Percentiles rank a stretch among this genome's conserved stretches.
These are phyloP conservation scores for Penicillium glabrum DNA, from an alignment of 2,329 filamentous ascomycete genomes.

Conservation along the genomic window DNA sequence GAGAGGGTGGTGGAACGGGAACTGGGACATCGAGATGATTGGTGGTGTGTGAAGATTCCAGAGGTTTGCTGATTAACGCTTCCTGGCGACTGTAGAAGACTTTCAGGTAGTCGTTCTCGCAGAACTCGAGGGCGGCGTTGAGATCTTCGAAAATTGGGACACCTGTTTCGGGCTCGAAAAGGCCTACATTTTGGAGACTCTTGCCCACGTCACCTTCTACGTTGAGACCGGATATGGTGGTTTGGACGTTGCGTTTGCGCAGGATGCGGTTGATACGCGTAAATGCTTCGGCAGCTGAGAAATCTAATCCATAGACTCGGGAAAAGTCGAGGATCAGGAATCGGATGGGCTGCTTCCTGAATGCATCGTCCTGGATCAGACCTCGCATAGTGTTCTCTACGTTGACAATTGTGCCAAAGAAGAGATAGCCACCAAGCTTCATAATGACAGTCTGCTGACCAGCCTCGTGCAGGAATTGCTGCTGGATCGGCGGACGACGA, in stretches of 20 bases:
- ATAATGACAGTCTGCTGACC: slow-evolving; percentile 87
- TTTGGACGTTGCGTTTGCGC: slow-evolving; percentile 70
- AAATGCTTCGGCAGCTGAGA: slow-evolving; percentile 93
- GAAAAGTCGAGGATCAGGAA: slow-evolving; percentile 87
- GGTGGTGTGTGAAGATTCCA: slow-evolving; percentile 5
- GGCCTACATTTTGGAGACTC: slow-evolving; percentile 78
- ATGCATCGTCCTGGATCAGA: slow-evolving; percentile 79
- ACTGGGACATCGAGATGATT: slow-evolving; percentile 29
- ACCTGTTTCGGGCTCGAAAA: slow-evolving; percentile 70
- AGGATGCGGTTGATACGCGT: slow-evolving; percentile 86
- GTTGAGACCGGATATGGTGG: slow-evolving; percentile 81
- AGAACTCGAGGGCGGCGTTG: slow-evolving; percentile 89
- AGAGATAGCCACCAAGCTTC: slow-evolving; percentile 92
- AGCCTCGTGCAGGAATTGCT: slow-evolving; percentile 80
- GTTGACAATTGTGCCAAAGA: slow-evolving; percentile 95
- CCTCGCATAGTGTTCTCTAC: slow-evolving; percentile 85
- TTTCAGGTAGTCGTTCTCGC: slow-evolving; percentile 90
- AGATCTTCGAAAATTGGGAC: slow-evolving; percentile 84
- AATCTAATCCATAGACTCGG: slow-evolving; percentile 90
- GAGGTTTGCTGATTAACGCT: slow-evolving; percentile 25
- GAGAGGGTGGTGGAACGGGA: slow-evolving; percentile 3
- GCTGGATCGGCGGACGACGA: slow-evolving; percentile 82
- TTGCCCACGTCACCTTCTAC: slow-evolving; percentile 72
- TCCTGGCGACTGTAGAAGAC: slow-evolving; percentile 73
- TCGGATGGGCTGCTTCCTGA: slow-evolving; percentile 74